Conservation (phyloP, 176 grass and related monocot species). For the Lolium perenne region DNA sequence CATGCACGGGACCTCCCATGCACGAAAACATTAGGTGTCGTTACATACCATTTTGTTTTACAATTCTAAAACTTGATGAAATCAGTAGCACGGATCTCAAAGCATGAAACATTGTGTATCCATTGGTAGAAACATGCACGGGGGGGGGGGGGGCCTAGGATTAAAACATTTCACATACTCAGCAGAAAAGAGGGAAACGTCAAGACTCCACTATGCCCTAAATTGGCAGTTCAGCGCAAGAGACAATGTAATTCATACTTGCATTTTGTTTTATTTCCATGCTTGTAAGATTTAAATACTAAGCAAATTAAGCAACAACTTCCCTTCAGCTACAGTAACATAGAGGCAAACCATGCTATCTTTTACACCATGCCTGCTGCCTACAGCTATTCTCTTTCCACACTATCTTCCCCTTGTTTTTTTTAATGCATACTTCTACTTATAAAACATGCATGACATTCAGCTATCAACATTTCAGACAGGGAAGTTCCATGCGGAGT, state of each 20-base stretch:
- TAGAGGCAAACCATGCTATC: neutral
- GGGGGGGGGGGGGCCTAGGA: too few relatives aligned
- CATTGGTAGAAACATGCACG: too few relatives aligned
- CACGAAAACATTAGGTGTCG: too few relatives aligned
- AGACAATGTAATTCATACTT: neutral
- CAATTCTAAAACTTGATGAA: too few relatives aligned
- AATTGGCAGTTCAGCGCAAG: neutral
- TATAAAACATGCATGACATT: neutral
- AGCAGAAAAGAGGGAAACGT: conserved; percentile 6
- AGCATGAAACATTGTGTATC: too few relatives aligned
- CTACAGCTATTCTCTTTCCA: neutral
- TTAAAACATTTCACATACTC: neutral
- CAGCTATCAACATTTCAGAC: neutral
- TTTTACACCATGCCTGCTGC: neutral
- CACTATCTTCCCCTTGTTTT: neutral
- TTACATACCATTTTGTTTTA: too few relatives aligned
- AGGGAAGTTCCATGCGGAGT: neutral
- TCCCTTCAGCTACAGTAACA: neutral
- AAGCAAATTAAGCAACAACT: neutral
- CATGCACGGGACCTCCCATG: too few relatives aligned
- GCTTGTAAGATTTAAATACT: conserved; percentile 11
- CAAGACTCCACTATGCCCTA: neutral
- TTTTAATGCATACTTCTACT: neutral
- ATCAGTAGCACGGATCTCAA: too few relatives aligned
- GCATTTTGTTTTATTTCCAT: neutral